Conservation (phyloP, 768 basidiomycete genomes). For the Suillus ampliporus region DNA sequence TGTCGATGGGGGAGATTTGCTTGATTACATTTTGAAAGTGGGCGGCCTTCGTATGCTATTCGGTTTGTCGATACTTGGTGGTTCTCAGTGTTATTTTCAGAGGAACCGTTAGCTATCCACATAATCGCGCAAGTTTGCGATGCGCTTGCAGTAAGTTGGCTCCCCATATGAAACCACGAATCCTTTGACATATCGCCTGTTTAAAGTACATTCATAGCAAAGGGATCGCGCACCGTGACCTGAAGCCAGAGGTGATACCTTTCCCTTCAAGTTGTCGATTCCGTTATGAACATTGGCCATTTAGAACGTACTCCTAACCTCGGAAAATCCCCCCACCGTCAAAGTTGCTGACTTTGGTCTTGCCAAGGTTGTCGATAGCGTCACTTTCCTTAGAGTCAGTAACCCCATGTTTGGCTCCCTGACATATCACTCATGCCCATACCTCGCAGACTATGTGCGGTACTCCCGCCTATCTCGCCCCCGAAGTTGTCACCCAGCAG, state of each 20-base stretch:
- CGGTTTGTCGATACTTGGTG: not conserved
- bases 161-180: not conserved
- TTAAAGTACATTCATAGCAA: slow-evolving; percentile 67
- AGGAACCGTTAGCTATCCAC: slow-evolving; percentile 62
- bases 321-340: slow-evolving; percentile 65
- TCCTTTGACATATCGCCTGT: slow-evolving; percentile 12
- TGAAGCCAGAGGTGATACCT: slow-evolving; percentile 78
- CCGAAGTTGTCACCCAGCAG: slow-evolving; percentile 80
- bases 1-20: slow-evolving; percentile 86
- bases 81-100: slow-evolving; percentile 23
- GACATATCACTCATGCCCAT: slow-evolving; percentile 8
- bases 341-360: slow-evolving; percentile 98
- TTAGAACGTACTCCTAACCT: slow-evolving; percentile 86
- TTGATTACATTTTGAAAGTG: slow-evolving; percentile 73
- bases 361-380: slow-evolving; percentile 86
- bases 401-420: not conserved
- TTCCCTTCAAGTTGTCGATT: slow-evolving; percentile 8
- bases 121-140: slow-evolving; percentile 86
- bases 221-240: slow-evolving; percentile 90
- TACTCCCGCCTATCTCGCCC: slow-evolving; percentile 92
- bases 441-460: slow-evolving; percentile 86
- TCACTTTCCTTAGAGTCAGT: slow-evolving; percentile 76
- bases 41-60: slow-evolving; percentile 62
- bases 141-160: slow-evolving; percentile 64
- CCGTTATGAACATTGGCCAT: slow-evolving; percentile 3